Evolutionary conservation across 2,329 filamentous ascomycete genomes (phyloP), one percentile per base, ranked within the genome.

Genomic region (Onygenales sp.): DNA sequence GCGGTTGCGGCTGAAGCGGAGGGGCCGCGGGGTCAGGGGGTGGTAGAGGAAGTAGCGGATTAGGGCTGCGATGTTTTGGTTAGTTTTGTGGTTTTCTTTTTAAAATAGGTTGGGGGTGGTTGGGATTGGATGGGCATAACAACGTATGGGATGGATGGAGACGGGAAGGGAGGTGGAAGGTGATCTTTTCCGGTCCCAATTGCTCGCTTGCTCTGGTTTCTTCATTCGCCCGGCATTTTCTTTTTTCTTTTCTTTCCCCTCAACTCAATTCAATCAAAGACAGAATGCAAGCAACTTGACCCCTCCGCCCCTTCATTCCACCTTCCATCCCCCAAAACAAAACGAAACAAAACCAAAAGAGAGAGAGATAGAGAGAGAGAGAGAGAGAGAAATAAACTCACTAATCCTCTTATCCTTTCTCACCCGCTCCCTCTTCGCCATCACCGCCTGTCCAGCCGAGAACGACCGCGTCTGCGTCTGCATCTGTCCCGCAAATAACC

Each of bases 1-100:
- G 53, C 93, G 85, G 70, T 86, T 87, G 62, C 92, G 89, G 42
- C 83, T 89, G 80, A 97, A 91, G 63, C 89, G 86, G 59, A 98
- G 81, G 0, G 93, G 91, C 10, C 84, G 82, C 0, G 84, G 85
- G 6, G 82, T 86, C 33, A 79, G 72, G 2, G 84, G 83, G 69
- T 88, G 85, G 63, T 79, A 72, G 61, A 88, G 80, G 70, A 84
- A 81, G 73, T 87, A 88, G 62, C 84, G 77, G 68, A 88, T 87
- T 52, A 82, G 65, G 37, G 78, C 81, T 84, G 62, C n/a, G n/a
- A n/a, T n/a, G n/a, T n/a, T n/a, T n/a, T 60, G 57, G 47, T 52
- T 14, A 53, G 40, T 68, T 68, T 67, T 52, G 17, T 39, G 62
- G 2, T 6, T 5, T 4, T 13, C 2, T 4, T 27, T 4, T 44